Base-by-base conservation (phyloP, 345 rosid genomes). In the thale cress (Arabidopsis thaliana) region DNA sequence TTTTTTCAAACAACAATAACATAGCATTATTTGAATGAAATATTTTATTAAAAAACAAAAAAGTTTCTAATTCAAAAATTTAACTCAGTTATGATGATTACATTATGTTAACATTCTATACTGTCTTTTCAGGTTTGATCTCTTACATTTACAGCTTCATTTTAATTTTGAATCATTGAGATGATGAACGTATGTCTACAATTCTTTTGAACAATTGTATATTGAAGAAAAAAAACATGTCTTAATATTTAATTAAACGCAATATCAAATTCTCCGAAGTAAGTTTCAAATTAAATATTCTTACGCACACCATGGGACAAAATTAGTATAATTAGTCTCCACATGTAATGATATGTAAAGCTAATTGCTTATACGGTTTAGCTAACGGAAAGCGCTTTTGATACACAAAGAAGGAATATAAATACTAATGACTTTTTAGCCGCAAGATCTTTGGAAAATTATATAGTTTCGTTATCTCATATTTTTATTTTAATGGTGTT, bases 381-480 rank as follows among this genome's bases (percentile, higher is more conserved):
- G 70, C 75, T 45, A 70, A 76, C 75, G 51, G 44, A 76, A 76
- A 76, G 41, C 71, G 69, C 75, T 63, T 61, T 76, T n/a, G 12
- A 24, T 62, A 10, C n/a, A 9, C 38, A 63, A 46, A 76, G 34
- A 13, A 24, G 34, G 11, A 52, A 55, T 62, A 76, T 60, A 3
- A 8, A 50, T 32, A 36, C 3, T 32, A 60, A 25, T 59, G 48
- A 9, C 62, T 68, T 61, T 75, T 10, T 41, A 60, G 69, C 69
- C 63, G 58, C 69, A 68, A 76, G 45, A 28, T 66, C 34, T 57
- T 74, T 58, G 42, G 25, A 58, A n/a, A 24, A 34, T 58, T 33
- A 57, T n/a, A 56, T 57, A 28, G 32, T 55, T 57, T 55, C 12
- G 14, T 46, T 46, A 25, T 74, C 65, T 46, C 40, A 56, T 57